Base-by-base conservation (phyloP, 495 filamentous ascomycete species). In the Umbilicaria muhlenbergii region DNA sequence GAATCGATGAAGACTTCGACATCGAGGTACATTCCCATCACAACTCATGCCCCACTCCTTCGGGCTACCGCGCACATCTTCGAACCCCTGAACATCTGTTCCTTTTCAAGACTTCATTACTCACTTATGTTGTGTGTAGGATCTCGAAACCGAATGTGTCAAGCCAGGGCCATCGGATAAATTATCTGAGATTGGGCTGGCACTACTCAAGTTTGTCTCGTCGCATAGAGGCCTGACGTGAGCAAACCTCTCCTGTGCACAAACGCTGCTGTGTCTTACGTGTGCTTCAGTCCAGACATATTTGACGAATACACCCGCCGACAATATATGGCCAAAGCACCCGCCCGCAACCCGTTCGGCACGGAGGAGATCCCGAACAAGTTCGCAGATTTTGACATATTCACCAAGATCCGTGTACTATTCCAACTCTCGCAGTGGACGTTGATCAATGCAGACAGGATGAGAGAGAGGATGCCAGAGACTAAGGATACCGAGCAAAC, bases 251-350 rank as follows among this genome's bases (percentile, higher is more conserved):
- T 39, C 17, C 45, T 40, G 31, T 37, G 38, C 32, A 32, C 51
- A 46, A 31, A 44, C 36, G 13, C 3, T 32, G 19, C 11, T 18
- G 43, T 24, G 5, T 34, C 8, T 47, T 3, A 41, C 36, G 39
- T 19, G 47, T 13, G 2, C 36, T 49, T 44, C 34, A 95, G 88
- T 3, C 78, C 69, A 18, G 88, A 88, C 7, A 75, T 89, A 38
- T 96, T 96, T 51, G 86, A 96, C 57, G 87, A 96, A 57, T 93
- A 95, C 48, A 84, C 89, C 38, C 78, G 86, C 49, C 77, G 86
- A 41, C 89, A 95, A 61, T 98, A 86, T 62, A 63, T 83, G 50
- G 77, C 77, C 21, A 93, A 87, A 65, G 82, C 84, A 3, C 80
- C 86, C 21, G 54, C 67, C 32, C 68, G 74, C 19, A 95, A 96